Conservation (phyloP, 31 red algal genomes). For the Asparagopsis taxiformis region DNA sequence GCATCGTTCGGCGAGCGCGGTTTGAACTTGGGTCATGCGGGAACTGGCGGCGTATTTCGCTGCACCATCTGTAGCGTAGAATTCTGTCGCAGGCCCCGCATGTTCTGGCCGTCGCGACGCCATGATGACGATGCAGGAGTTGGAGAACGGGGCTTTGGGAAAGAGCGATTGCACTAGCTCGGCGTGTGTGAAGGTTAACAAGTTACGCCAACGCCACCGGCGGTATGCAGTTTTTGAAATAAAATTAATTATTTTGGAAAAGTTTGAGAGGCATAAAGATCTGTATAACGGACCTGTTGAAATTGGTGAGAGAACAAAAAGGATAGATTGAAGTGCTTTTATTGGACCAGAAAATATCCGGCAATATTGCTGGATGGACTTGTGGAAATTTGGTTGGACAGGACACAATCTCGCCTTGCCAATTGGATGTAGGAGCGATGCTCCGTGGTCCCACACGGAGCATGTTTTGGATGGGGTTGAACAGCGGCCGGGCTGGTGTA, state of each 20-base stretch:
- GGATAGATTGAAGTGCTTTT: no score
- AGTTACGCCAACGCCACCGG: no score
- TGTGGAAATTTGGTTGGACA: background rate
- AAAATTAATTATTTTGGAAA: no score
- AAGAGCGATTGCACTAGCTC: background rate
- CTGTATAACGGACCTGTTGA: no score
- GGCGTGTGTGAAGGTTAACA: no score
- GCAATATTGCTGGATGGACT: background rate
- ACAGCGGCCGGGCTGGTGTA: no score
- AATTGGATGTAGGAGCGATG: background rate
- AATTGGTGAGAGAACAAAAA: no score
- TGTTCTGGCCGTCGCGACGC: constrained; percentile 73
- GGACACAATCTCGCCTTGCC: background rate
- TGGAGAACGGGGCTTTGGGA: background rate
- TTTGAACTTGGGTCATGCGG: constrained; percentile 78
- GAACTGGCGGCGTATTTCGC: constrained; percentile 78
- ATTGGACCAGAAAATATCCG: no score
- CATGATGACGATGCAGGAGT: background rate
- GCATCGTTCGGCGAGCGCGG: constrained; percentile 64
- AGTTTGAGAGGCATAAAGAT: no score
- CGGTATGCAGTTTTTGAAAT: background rate
- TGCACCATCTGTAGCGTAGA: constrained; percentile 73
- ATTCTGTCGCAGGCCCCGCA: constrained; percentile 69
- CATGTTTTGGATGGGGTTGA: no score
- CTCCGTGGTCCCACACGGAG: no score